Percentiles rank a stretch among this genome's conserved stretches.
Evolutionary conservation across 2,329 filamentous ascomycete genomes (phyloP).

Genomic region (Drechslerella stenobrocha): DNA sequence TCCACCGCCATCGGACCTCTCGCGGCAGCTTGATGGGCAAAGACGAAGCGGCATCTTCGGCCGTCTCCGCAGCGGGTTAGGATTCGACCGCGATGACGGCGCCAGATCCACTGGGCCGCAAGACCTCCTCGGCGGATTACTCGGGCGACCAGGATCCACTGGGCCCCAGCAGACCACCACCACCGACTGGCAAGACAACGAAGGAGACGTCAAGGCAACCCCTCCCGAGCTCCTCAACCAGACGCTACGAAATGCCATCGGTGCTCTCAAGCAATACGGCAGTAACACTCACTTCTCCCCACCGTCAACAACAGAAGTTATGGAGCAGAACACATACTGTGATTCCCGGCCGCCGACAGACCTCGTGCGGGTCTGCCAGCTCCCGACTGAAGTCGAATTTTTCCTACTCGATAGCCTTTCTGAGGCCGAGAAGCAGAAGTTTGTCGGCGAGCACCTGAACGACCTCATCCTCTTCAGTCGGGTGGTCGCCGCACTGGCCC

Average conservation of each 20-base stretch:
- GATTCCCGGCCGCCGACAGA: constrained; percentile 59
- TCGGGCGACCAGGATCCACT: constrained; percentile 20
- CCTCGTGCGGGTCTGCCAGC: constrained; percentile 20
- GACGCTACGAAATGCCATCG: constrained; percentile 76
- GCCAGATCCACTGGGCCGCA: constrained; percentile 7
- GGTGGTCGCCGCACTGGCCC: constrained; percentile 69
- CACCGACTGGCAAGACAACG: constrained; percentile 19
- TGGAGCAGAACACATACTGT: constrained; percentile 83
- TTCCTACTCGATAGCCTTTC: constrained; percentile 34
- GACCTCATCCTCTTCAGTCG: constrained; percentile 71
- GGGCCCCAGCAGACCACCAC: constrained; percentile 31
- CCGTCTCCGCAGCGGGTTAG: constrained; percentile 35
- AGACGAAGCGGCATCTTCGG: constrained; percentile 30
- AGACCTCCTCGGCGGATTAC: constrained; percentile 25
- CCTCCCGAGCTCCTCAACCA: constrained; percentile 67
- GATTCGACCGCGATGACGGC: constrained; percentile 28
- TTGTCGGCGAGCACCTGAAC: constrained; percentile 65
- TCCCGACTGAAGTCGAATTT: constrained; percentile 40
- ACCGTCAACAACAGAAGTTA: constrained; percentile 71
- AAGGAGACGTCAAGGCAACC: constrained; percentile 56
- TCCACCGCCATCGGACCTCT: constrained; percentile 8
- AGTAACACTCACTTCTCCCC: constrained; percentile 72
- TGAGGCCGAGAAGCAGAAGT: constrained; percentile 59
- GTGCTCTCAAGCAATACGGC: constrained; percentile 75
- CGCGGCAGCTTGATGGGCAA: constrained; percentile 16